phyloP scores from a whole-genome alignment of 371 early-diverging fungal species.

The Mycotypha africana region DNA sequence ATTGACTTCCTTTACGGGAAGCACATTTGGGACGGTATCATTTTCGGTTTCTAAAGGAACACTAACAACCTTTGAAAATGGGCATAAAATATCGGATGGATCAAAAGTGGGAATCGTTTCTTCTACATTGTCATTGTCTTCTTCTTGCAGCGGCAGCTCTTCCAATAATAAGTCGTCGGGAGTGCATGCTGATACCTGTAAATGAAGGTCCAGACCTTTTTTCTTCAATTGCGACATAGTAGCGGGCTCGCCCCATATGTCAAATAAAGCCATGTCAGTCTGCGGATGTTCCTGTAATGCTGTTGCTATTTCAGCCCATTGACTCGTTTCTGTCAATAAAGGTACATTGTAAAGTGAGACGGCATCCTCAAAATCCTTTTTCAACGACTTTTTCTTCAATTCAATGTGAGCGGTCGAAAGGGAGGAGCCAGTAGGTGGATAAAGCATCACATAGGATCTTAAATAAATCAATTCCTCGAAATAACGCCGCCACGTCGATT shows the following conservation, averaged over 20 bases:
- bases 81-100: constrained; percentile 44
- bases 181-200: constrained; percentile 47
- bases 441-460: constrained; percentile 58
- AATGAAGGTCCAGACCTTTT: constrained; percentile 41
- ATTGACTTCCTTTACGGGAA: constrained; percentile 22
- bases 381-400: constrained; percentile 21
- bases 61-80: constrained; percentile 27
- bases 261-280: constrained; percentile 36
- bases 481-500: constrained; percentile 54
- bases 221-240: constrained; percentile 28
- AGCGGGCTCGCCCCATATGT: constrained; percentile 44
- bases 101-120: constrained; percentile 19
- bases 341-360: constrained; percentile 45
- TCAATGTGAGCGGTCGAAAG: constrained; percentile 52
- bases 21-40: constrained; percentile 26
- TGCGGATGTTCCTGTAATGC: too few relatives aligned
- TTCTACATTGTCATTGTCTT: neutral
- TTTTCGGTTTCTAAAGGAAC: constrained; percentile 24
- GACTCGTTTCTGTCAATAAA: constrained; percentile 35
- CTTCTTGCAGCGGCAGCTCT: too few relatives aligned
- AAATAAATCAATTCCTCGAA: constrained; percentile 59
- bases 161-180: too few relatives aligned
- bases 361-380: neutral
- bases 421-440: constrained; percentile 43
- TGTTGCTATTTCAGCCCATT: too few relatives aligned